Conservation (phyloP, 441 rosid species). For the Adansonia gregorii region DNA sequence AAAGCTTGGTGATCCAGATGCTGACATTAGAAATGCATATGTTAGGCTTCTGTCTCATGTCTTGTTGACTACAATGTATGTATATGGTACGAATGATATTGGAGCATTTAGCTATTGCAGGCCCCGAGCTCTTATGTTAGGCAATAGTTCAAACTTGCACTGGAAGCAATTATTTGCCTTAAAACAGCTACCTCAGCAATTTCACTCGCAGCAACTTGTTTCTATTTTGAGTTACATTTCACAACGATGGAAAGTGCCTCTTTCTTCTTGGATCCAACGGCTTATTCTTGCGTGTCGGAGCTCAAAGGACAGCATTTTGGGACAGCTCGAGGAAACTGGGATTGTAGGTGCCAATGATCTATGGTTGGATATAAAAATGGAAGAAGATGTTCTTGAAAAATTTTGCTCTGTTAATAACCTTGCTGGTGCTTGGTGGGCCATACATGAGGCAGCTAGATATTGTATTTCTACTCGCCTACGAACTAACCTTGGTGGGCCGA, state of each 20-base stretch:
- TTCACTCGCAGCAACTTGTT: conserved; percentile 94
- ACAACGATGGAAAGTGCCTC: conserved; percentile 93
- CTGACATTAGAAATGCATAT: conserved; percentile 66
- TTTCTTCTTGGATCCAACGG: conserved; percentile 90
- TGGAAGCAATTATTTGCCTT: conserved; percentile 95
- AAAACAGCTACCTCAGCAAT: conserved; percentile 73
- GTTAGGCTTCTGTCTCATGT: conserved; percentile 73
- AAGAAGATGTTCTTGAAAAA: conserved; percentile 73
- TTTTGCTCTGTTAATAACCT: conserved; percentile 76
- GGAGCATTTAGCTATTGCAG: conserved; percentile 50
- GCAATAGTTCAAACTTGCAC: conserved; percentile 58
- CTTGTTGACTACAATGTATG: conserved; percentile 66
- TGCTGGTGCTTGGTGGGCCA: conserved; percentile 99
- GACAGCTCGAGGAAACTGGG: conserved; percentile 68
- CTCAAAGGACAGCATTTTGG: conserved; percentile 51
- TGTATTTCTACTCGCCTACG: conserved; percentile 87
- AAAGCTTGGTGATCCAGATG: conserved; percentile 88
- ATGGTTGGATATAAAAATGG: conserved; percentile 65
- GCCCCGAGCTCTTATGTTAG: conserved; percentile 50
- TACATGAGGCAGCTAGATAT: conserved; percentile 96
- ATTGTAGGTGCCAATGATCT: conserved; percentile 45
- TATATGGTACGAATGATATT: conserved; percentile 58
- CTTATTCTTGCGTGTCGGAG: conserved; percentile 64
- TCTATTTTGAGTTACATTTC: conserved; percentile 93
- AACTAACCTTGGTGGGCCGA: conserved; percentile 98